Conservation (phyloP, 2,329 filamentous ascomycete genomes). For the Sporothrix variecibatus region DNA sequence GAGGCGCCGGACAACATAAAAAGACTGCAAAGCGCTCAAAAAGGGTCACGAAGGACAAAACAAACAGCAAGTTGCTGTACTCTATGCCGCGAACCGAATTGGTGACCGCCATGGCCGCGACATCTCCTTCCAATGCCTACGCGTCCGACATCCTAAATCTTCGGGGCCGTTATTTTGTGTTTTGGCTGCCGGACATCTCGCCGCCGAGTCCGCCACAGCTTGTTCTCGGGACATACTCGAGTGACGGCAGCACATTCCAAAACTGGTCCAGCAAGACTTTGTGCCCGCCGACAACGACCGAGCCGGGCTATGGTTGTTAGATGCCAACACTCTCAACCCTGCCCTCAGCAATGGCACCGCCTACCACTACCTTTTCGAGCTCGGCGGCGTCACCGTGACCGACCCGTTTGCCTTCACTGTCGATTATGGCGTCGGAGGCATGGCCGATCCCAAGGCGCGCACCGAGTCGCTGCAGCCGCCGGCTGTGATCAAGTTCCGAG, state of each 20-base stretch:
- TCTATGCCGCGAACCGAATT: neutral
- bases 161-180: conserved; percentile 28
- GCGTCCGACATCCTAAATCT: conserved; percentile 29
- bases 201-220: conserved; percentile 26
- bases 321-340: conserved; percentile 32
- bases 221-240: conserved; percentile 28
- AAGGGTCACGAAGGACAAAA: neutral
- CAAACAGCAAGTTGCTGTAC: neutral
- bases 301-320: conserved; percentile 46
- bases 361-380: conserved; percentile 34
- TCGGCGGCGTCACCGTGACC: conserved; percentile 29
- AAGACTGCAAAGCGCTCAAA: neutral
- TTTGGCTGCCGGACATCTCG: conserved; percentile 33
- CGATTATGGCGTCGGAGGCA: conserved; percentile 30
- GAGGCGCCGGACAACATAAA: neutral
- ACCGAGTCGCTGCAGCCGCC: conserved; percentile 31
- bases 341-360: conserved; percentile 26
- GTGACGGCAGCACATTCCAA: conserved; percentile 22
- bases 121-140: conserved; percentile 2
- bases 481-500: conserved; percentile 31
- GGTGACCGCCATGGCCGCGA: neutral
- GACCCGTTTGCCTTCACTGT: conserved; percentile 34
- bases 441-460: conserved; percentile 8
- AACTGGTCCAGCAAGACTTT: conserved; percentile 36
- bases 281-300: conserved; percentile 45